Evolutionary conservation across 2,329 filamentous ascomycete species (phyloP).

Genomic region (Colletotrichum tropicale): DNA sequence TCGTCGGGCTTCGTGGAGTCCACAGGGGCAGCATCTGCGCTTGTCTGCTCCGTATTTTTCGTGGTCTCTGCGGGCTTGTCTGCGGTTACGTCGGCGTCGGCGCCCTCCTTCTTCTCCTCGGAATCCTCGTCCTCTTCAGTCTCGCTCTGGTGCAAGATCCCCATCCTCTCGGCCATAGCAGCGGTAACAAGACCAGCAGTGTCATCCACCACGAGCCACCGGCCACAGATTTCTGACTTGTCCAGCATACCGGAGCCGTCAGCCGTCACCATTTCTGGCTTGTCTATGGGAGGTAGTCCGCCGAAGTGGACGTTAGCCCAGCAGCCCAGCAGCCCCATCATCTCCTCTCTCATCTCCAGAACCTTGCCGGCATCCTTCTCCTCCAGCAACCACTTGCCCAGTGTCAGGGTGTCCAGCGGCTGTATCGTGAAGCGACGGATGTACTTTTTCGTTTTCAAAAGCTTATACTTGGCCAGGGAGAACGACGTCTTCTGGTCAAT

Average conservation of each 20-base stretch:
- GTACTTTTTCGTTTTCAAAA: conserved; percentile 94
- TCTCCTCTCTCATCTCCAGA: conserved; percentile 37
- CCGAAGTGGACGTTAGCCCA: conserved; percentile 89
- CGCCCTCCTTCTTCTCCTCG: conserved; percentile 24
- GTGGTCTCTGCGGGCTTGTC: neutral
- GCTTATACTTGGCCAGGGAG: conserved; percentile 92
- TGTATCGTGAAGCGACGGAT: conserved; percentile 84
- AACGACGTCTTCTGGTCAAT: conserved; percentile 95
- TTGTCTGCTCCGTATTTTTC: neutral
- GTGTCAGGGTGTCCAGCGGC: conserved; percentile 78
- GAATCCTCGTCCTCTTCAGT: conserved; percentile 31
- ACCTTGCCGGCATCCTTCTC: conserved; percentile 39
- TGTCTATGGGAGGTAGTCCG: conserved; percentile 38
- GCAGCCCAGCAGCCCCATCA: conserved; percentile 72
- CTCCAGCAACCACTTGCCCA: conserved; percentile 78
- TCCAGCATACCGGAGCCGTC: conserved; percentile 75
- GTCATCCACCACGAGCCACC: conserved; percentile 87
- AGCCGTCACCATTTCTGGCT: conserved; percentile 13
- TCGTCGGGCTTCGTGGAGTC: neutral
- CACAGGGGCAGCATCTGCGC: neutral
- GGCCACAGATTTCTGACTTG: conserved; percentile 44
- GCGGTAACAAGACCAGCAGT: conserved; percentile 83
- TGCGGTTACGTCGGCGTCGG: conserved; percentile 4
- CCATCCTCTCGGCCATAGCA: conserved; percentile 88
- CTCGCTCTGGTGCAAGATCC: conserved; percentile 66